A percentile compares a stretch with the other conserved stretches of the same genome.
phyloP scores from a whole-genome alignment of 2,329 filamentous ascomycete genomes.

The Ophiocordyceps camponoti-leonardi region DNA sequence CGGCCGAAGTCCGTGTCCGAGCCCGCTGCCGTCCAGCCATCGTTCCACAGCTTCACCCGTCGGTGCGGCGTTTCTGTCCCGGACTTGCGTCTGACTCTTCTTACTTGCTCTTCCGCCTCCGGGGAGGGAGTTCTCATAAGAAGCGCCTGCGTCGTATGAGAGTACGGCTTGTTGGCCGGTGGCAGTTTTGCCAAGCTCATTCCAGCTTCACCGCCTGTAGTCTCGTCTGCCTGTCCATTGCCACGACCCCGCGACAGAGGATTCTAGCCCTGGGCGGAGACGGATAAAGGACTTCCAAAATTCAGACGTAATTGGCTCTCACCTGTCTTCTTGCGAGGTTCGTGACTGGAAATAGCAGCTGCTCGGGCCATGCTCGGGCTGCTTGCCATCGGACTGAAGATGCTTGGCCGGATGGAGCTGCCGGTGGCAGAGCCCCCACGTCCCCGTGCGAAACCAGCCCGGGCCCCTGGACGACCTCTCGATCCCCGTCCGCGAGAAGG shows the following conservation, averaged over 20 bases:
- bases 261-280: conserved; percentile 1
- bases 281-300: neutral
- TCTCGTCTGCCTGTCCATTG: neutral
- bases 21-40: neutral
- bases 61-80: neutral
- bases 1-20: neutral
- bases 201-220: neutral
- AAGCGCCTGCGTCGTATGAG: conserved; percentile 1
- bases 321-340: neutral
- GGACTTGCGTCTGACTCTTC: neutral
- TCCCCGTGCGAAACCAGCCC: neutral
- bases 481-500: neutral
- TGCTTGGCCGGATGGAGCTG: neutral
- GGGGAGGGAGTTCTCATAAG: conserved; percentile 2
- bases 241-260: neutral
- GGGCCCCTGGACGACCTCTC: neutral
- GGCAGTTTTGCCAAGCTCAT: neutral
- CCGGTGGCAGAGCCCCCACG: neutral
- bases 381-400: neutral
- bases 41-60: neutral
- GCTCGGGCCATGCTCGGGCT: neutral
- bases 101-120: neutral
- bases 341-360: neutral
- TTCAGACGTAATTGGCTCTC: neutral
- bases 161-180: neutral